Percentiles rank a stretch among this genome's conserved stretches.
phyloP scores from a whole-genome alignment of 768 basidiomycete species.

The Macrolepiota dolichaula region DNA sequence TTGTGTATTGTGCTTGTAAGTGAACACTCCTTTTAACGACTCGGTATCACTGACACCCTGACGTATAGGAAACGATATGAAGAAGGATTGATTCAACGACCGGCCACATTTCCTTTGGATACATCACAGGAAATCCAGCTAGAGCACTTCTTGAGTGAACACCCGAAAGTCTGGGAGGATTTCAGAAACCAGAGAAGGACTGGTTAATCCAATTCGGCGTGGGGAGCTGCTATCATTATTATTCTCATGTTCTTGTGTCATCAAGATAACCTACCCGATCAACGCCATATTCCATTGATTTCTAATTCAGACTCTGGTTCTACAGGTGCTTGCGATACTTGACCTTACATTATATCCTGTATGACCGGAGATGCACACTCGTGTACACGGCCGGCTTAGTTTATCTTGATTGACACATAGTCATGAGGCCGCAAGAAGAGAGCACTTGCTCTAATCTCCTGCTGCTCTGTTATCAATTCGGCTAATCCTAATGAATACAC shows the following conservation, averaged over 20 bases:
- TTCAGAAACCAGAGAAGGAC: conserved; percentile 15
- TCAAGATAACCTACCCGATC: not conserved
- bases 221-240: not conserved
- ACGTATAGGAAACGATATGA: conserved; percentile 32
- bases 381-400: not conserved
- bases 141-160: conserved; percentile 45
- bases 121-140: conserved; percentile 41
- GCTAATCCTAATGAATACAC: not conserved
- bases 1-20: conserved; percentile 55
- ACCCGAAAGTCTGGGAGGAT: conserved; percentile 46
- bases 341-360: not conserved
- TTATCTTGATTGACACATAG: too few species aligned
- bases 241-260: not conserved
- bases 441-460: not conserved
- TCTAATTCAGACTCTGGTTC: not conserved
- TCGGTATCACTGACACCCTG: not conserved
- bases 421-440: too few species aligned
- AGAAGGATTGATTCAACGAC: conserved; percentile 16
- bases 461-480: not conserved
- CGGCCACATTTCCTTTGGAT: conserved; percentile 23
- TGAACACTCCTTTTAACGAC: conserved; percentile 11
- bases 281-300: not conserved
- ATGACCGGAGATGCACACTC: not conserved
- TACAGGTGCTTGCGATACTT: not conserved
- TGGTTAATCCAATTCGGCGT: not conserved